Evolutionary conservation across 768 basidiomycete genomes (phyloP).

Genomic region (Rhizopogon salebrosus): DNA sequence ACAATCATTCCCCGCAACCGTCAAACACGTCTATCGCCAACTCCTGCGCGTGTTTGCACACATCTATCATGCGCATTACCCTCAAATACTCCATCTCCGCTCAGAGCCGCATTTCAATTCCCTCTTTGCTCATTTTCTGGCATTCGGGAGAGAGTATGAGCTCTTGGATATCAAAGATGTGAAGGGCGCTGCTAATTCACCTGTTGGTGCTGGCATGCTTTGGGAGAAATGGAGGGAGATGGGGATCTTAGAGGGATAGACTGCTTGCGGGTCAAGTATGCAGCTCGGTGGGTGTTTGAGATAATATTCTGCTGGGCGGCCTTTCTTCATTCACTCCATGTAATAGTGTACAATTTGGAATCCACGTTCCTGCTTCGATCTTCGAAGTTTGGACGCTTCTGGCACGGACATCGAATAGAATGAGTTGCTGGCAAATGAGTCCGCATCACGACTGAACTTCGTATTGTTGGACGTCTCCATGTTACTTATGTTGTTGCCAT

Average conservation of each 20-base stretch:
- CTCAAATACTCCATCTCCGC: constrained; percentile 85
- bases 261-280: neutral
- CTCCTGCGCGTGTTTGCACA: constrained; percentile 96
- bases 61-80: constrained; percentile 93
- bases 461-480: too few species aligned
- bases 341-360: neutral
- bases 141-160: constrained; percentile 93
- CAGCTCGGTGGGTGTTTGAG: neutral
- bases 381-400: too few species aligned
- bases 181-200: constrained; percentile 54
- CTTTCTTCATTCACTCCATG: neutral
- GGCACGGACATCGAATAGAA: too few species aligned
- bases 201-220: constrained; percentile 70
- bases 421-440: too few species aligned
- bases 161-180: constrained; percentile 86
- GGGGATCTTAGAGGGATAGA: constrained; percentile 56
- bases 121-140: constrained; percentile 95
- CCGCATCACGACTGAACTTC: too few species aligned
- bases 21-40: constrained; percentile 94
- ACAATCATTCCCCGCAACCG: constrained; percentile 79
- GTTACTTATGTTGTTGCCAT: too few species aligned
- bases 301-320: neutral
- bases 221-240: constrained; percentile 91
- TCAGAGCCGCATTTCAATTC: constrained; percentile 96
- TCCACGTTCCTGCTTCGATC: neutral